phyloP scores from a whole-genome alignment of 441 rosid species.

The Mallotus repandus region DNA sequence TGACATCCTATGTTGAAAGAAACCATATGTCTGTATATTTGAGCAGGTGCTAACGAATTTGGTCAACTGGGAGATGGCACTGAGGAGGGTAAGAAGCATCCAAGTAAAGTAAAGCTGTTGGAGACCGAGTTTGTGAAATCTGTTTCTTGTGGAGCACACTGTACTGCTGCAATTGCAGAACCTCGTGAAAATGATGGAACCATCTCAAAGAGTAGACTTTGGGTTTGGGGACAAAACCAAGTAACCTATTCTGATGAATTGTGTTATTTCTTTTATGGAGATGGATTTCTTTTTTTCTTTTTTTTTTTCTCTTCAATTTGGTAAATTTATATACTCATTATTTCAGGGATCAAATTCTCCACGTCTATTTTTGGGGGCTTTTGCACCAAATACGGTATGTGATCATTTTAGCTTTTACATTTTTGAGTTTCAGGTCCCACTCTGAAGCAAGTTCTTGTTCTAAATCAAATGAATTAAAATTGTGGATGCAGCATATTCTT shows the following conservation, averaged over 20 bases:
- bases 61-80: conserved; percentile 98
- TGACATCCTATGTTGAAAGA: neutral
- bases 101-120: conserved; percentile 74
- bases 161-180: conserved; percentile 86
- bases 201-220: conserved; percentile 65
- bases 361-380: conserved; percentile 87
- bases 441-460: neutral
- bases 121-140: conserved; percentile 83
- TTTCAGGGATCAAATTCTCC: conserved; percentile 87
- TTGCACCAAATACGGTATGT: conserved; percentile 62
- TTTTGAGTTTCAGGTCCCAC: conserved; percentile 2
- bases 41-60: conserved; percentile 82
- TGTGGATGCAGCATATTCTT: neutral
- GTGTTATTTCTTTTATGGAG: conserved; percentile 3
- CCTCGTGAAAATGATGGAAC: conserved; percentile 78
- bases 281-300: neutral
- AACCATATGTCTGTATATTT: conserved; percentile 12
- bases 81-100: conserved; percentile 74
- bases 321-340: conserved; percentile 15
- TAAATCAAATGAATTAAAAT: neutral
- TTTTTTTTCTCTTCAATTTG: neutral
- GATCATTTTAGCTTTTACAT: neutral
- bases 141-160: conserved; percentile 90
- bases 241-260: conserved; percentile 30
- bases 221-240: conserved; percentile 99